Evolutionary conservation across 2,329 filamentous ascomycete species (phyloP).

Genomic region (Neocucurbitaria cava): DNA sequence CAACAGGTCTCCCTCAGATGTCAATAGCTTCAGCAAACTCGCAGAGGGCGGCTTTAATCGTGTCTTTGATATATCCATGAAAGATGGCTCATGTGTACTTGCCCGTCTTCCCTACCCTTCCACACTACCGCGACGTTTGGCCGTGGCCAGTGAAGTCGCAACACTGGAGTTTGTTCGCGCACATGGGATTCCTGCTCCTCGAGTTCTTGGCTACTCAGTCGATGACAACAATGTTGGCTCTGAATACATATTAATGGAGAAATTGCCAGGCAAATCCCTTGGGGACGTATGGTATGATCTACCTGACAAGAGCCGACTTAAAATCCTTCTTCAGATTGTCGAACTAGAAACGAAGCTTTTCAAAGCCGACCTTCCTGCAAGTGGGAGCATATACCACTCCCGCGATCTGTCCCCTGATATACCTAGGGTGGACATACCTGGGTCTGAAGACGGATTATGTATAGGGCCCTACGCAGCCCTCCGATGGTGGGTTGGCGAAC

Average conservation of each 20-base stretch:
- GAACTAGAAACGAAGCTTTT: conserved; percentile 30
- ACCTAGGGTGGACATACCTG: conserved; percentile 18
- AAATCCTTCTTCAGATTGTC: conserved; percentile 25
- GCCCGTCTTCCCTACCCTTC: conserved; percentile 45
- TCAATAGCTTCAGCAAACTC: too few relatives aligned
- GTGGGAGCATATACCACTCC: conserved; percentile 34
- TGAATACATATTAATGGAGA: conserved; percentile 45
- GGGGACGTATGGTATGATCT: conserved; percentile 29
- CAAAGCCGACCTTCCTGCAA: conserved; percentile 21
- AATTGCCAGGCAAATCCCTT: conserved; percentile 24
- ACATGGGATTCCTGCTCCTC: conserved; percentile 33
- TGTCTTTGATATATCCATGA: conserved; percentile 24
- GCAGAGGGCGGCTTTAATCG: too few relatives aligned
- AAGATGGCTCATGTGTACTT: conserved; percentile 35
- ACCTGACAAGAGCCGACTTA: conserved; percentile 24
- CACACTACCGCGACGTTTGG: conserved; percentile 34
- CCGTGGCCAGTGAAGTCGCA: conserved; percentile 50
- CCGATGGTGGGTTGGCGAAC: conserved; percentile 30
- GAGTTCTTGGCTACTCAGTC: conserved; percentile 27
- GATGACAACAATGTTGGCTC: conserved; percentile 29
- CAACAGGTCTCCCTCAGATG: too few relatives aligned
- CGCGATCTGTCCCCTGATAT: conserved; percentile 11
- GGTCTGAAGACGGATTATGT: conserved; percentile 20
- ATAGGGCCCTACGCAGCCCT: conserved; percentile 25
- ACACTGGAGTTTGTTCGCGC: conserved; percentile 42